Evolutionary conservation across 2,329 filamentous ascomycete genomes (phyloP), one percentile per base, ranked within the genome.

Genomic region (Pseudogymnoascus verrucosus): DNA sequence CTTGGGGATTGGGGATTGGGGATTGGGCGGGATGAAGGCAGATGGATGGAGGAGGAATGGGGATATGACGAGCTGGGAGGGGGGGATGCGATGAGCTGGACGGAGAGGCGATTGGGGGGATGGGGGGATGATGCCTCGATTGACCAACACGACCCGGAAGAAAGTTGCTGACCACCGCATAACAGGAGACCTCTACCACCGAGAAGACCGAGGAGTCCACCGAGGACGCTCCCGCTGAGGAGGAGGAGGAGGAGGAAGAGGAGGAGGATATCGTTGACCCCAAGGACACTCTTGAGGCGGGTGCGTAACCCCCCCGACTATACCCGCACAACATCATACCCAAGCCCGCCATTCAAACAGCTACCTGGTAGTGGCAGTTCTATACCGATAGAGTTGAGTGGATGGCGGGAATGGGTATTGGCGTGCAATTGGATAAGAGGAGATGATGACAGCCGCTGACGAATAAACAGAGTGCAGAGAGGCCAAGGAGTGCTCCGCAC

Each of bases 241-340:
- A 81, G 21, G 82, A 83, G 16, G 85, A 81, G 26, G 85, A 83
- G 37, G 85, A 84, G 34, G 86, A 84, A 23, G 86, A 87, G 47
- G 89, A 91, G 66, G 89, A 92, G 68, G 90, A 95, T 80, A 80
- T 85, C 67, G 87, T 89, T 71, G 93, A 98, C 76, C 87, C 89
- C 71, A 96, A 96, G 84, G 90, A 93, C 67, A 84, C 85, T 77
- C 79, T 98, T 67, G 90, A 96, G 79, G 91, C 96, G 85, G 92
- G 95, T 98, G 78, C 83, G 91, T 87, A 14, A 51, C 3, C 23
- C 42, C 44, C 40, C 31, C 40, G 31, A 36, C 5, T 12, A 51
- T 6, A 51, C 44, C 44, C 44, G 11, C 6, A 2, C n/a, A 2
- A 14, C 42, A n/a, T 10, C 23, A 28, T 31, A 10, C 44, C 63